These are phyloP conservation scores for Entonaema liquescens DNA, from an alignment of 495 filamentous ascomycete species.

Conservation along the genomic window DNA sequence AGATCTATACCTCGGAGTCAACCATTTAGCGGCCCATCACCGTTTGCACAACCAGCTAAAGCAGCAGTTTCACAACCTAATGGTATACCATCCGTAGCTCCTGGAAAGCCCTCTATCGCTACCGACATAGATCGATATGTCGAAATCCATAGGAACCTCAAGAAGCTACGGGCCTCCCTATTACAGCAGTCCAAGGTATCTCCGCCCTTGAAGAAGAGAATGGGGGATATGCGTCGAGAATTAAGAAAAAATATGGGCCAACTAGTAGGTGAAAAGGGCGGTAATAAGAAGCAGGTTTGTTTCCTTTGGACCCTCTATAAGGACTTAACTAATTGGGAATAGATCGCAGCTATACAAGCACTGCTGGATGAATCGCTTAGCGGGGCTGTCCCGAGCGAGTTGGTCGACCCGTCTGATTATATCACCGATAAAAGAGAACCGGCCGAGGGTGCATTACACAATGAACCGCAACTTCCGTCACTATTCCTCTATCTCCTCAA, in stretches of 20 bases:
- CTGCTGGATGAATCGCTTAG: constrained; percentile 52
- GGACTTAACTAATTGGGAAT: constrained; percentile 15
- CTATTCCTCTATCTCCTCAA: constrained; percentile 86
- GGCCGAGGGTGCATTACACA: constrained; percentile 59
- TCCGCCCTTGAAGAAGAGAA: constrained; percentile 63
- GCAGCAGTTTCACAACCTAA: constrained; percentile 11
- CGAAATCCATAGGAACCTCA: constrained; percentile 75
- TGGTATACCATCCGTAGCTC: neutral
- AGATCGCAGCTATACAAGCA: constrained; percentile 58
- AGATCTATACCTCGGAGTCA: constrained; percentile 1
- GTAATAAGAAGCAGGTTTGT: constrained; percentile 68
- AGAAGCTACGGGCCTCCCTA: constrained; percentile 70
- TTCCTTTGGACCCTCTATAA: neutral
- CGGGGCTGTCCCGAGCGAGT: constrained; percentile 59
- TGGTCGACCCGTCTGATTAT: constrained; percentile 73
- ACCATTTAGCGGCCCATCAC: constrained; percentile 4
- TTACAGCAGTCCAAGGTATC: constrained; percentile 57
- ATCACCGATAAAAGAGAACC: constrained; percentile 65
- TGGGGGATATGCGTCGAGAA: constrained; percentile 78
- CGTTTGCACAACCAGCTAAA: constrained; percentile 13
- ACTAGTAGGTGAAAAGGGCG: constrained; percentile 68
- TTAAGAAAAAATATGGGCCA: constrained; percentile 79
- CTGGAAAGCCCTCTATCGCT: neutral
- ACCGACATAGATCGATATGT: constrained; percentile 65
- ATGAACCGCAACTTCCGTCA: constrained; percentile 66